Evolutionary conservation across 2,329 filamentous ascomycete genomes (phyloP), one percentile per base, ranked within the genome.

Genomic region (Phyllosticta paracitricarpa): DNA sequence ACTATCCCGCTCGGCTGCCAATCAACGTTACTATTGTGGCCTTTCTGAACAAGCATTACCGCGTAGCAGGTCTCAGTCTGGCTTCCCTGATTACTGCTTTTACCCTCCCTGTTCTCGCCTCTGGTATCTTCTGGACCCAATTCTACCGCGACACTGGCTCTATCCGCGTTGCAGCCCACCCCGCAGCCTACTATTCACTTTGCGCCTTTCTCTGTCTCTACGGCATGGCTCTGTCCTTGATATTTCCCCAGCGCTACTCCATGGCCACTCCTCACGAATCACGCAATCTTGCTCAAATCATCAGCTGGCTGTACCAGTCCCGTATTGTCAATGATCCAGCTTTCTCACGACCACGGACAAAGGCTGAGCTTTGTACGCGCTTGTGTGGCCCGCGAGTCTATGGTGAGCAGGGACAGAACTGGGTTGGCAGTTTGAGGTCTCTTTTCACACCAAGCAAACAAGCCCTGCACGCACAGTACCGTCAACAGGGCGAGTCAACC

Each of bases 291-390:
- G 88, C 89, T 1, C 90, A 92, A 70, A 79, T 92, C 24, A 82
- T 95, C 66, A 87, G 85, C 69, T 92, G 93, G 71, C 79, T 93
- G 52, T 85, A 89, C 63, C 86, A 87, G 66, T 86, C 86, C 53
- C 86, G 87, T 25, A 77, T 95, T 19, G 77, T 89, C 1, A 79
- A 82, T 4, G 91, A 96, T 68, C 80, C 85, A 9, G 83, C 88
- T 0, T 93, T 97, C 70, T 81, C 85, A 57, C 82, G 85, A 48
- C 84, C 87, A 2, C 78, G 80, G 28, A 85, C 81, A n/a, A 87
- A 86, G 65, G 78, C 78, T 0, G 87, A 91, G 65, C 80, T 97
- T 22, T 81, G 87, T 24, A 84, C 82, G 0, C 79, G 88, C 52
- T 76, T 96, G 2, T 85, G 89, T 57, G 78, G 83, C 53, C 75